Conservation (phyloP, 2,329 filamentous ascomycete species). For the Metarhizium guizhouense region DNA sequence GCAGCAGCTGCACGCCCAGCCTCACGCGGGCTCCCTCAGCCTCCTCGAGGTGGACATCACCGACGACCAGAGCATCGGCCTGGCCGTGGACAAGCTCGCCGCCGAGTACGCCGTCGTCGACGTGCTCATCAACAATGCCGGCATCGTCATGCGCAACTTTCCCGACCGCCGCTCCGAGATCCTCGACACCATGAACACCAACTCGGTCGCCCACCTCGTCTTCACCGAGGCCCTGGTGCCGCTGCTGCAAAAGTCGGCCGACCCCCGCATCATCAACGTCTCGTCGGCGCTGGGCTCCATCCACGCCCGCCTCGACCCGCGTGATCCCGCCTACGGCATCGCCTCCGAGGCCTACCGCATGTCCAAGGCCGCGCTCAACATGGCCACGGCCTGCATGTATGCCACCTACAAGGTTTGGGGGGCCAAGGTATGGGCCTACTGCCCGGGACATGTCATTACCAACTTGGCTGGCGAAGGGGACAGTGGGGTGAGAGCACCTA, state of each 20-base stretch:
- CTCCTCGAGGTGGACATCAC: constrained; percentile 49
- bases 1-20: constrained; percentile 22
- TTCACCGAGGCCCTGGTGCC: constrained; percentile 22
- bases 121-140: constrained; percentile 51
- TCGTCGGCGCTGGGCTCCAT: constrained; percentile 24
- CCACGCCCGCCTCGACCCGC: constrained; percentile 9
- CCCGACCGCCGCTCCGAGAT: constrained; percentile 13
- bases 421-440: constrained; percentile 23
- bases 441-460: constrained; percentile 24
- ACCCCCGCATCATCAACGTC: constrained; percentile 23
- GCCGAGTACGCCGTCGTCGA: constrained; percentile 40
- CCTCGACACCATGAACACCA: constrained; percentile 34
- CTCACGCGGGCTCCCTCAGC: constrained; percentile 47
- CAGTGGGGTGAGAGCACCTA: constrained; percentile 2
- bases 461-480: constrained; percentile 17
- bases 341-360: constrained; percentile 18
- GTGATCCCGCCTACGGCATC: neutral
- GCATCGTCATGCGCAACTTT: constrained; percentile 42
- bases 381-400: constrained; percentile 22
- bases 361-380: constrained; percentile 28
- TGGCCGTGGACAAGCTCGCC: constrained; percentile 41
- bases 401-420: constrained; percentile 17
- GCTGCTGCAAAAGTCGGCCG: constrained; percentile 19
- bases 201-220: constrained; percentile 20
- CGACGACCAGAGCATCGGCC: constrained; percentile 46